These are phyloP conservation scores for Hypsizygus ulmarius DNA, from an alignment of 1,284 basidiomycete species.

Conservation along the genomic window DNA sequence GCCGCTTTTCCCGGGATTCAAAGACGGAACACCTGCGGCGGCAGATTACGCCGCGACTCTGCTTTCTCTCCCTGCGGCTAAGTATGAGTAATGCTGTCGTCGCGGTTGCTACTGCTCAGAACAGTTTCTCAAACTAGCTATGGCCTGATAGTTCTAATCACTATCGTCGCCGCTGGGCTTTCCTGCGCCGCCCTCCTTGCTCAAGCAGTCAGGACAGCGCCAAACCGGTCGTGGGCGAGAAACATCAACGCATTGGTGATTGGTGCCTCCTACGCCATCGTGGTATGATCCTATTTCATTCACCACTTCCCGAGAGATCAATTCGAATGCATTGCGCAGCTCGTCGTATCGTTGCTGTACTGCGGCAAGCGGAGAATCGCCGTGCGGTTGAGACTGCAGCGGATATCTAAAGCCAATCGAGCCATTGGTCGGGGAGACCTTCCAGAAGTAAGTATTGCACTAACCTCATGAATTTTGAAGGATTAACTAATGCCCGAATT, in stretches of 20 bases:
- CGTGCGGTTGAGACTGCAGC: constrained; percentile 57
- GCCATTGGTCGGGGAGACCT: constrained; percentile 62
- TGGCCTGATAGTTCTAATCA: constrained; percentile 51
- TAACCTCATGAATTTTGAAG: not conserved
- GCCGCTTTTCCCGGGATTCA: no score
- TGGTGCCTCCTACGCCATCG: constrained; percentile 59
- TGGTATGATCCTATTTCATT: constrained; percentile 39
- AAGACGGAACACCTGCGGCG: not conserved
- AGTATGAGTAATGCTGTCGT: constrained; percentile 26
- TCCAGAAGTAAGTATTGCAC: constrained; percentile 53
- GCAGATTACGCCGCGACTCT: constrained; percentile 1
- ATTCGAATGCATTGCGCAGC: constrained; percentile 28
- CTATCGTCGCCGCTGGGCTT: constrained; percentile 53
- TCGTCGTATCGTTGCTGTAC: constrained; percentile 54
- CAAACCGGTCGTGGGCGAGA: constrained; percentile 45
- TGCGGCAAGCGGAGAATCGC: constrained; percentile 67
- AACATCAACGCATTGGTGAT: constrained; percentile 69
- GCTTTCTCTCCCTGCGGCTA: not conserved
- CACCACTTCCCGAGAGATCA: not conserved
- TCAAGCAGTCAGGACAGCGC: constrained; percentile 65
- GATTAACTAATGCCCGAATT: constrained; percentile 2
- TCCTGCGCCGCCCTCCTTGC: constrained; percentile 63
- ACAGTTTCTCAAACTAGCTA: constrained; percentile 46
- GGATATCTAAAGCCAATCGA: constrained; percentile 71
- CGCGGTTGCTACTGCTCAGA: constrained; percentile 27